Evolutionary conservation across 306 rosid genomes (phyloP), one percentile per base, ranked within the genome.

Genomic region (Acacia confusa): DNA sequence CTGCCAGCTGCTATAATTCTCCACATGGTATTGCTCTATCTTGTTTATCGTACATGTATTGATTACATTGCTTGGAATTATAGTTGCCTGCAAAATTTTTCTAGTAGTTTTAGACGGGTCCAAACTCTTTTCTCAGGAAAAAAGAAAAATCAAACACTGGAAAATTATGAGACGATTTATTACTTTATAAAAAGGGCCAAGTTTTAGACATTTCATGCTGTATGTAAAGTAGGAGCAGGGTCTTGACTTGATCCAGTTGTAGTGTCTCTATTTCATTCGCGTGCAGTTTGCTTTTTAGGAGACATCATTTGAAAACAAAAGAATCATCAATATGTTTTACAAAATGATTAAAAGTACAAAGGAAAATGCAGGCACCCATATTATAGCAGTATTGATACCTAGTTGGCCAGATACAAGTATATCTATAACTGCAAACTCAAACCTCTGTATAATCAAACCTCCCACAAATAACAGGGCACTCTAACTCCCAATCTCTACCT

Each of bases 401-500:
- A 69, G 20, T 22, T 41, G 74, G 34, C 32, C 74, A 70, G 44
- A 12, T 47, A 15, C 7, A 45, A 44, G 17, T 6, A 7, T 53
- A 36, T 9, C 28, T 45, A 61, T 45, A 64, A 77, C 78, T 40
- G 45, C 70, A 79, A 50, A 44, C 45, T 75, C 58, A 68, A 72
- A 43, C 50, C 75, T 79, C 60, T 22, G 50, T 67, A 61, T 80
- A 47, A n/a, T 75, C 81, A 34, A 60, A 53, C 79, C 82, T 65
- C 64, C 66, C 28, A 43, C 81, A 69, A 38, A 60, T 25, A 61
- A 73, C 50, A 58, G 19, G 30, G 47, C 70, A 71, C 68, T 30
- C 83, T 82, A 45, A 70, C 79, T 84, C 53, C 27, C 58, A 83
- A 14, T 4, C 77, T 17, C 85, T 70, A 65, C 53, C 78, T 74